Evolutionary conservation across 169 alveolate species (phyloP).

Genomic region (Miamiensis avidus): DNA sequence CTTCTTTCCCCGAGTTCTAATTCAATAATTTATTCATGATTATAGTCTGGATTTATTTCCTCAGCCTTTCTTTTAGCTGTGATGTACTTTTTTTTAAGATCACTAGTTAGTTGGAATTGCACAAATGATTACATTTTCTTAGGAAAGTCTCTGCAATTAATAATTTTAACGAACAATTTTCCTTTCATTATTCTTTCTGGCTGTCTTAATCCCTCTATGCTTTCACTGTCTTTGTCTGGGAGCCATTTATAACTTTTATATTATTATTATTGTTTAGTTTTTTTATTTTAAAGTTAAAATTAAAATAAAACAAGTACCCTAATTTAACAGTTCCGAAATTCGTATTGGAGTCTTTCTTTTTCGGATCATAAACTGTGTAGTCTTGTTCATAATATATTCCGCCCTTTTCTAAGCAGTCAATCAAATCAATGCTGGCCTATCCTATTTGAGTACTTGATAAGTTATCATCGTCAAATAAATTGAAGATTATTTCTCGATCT

Average conservation of each 20-base stretch:
- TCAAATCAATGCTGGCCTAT: constrained; percentile 1
- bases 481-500: not conserved
- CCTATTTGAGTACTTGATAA: not conserved
- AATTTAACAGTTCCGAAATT: not conserved
- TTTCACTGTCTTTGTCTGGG: constrained; percentile 5
- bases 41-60: constrained; percentile 26
- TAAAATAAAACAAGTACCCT: not conserved
- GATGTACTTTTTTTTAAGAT: not conserved
- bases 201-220: constrained; percentile 6
- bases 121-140: constrained; percentile 6
- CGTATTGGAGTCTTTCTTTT: not conserved
- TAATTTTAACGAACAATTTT: constrained; percentile 4
- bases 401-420: not conserved
- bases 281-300: too few relatives aligned
- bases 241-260: not conserved
- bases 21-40: constrained; percentile 6
- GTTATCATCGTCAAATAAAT: constrained; percentile 39
- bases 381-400: not conserved
- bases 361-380: not conserved
- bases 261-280: too few relatives aligned
- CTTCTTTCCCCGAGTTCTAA: constrained; percentile 4
- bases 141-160: not conserved
- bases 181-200: constrained; percentile 14
- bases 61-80: not conserved
- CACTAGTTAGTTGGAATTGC: not conserved